phyloP scores from a whole-genome alignment of 2,329 filamentous ascomycete genomes.

The Furcasterigmium sp. region DNA sequence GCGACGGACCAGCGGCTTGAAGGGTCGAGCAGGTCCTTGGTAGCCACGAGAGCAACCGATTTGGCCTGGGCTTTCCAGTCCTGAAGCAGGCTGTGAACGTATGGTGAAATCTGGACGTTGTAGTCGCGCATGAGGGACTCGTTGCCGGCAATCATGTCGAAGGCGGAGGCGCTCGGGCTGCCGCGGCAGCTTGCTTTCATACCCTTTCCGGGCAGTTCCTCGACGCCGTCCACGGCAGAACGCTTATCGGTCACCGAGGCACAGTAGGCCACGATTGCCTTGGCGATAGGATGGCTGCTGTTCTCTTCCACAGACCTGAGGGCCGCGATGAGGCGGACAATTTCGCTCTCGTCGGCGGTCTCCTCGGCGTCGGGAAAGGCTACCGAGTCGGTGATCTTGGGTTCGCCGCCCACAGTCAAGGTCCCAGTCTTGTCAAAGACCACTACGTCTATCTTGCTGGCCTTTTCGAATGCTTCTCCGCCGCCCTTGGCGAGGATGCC shows the following conservation, averaged over 20 bases:
- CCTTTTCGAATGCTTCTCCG: slow-evolving; percentile 81
- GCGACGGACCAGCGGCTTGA: slow-evolving; percentile 42
- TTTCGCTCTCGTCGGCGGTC: slow-evolving; percentile 13
- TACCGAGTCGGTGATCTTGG: slow-evolving; percentile 56
- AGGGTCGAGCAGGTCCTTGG: slow-evolving; percentile 19
- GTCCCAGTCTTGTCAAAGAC: slow-evolving; percentile 91
- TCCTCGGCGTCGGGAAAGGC: slow-evolving; percentile 28
- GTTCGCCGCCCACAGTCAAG: slow-evolving; percentile 67
- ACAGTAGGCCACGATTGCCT: slow-evolving; percentile 63
- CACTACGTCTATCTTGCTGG: slow-evolving; percentile 69
- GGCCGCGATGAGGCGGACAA: slow-evolving; percentile 38
- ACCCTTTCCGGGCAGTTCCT: slow-evolving; percentile 69
- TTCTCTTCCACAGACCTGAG: slow-evolving; percentile 61
- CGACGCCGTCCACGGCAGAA: slow-evolving; percentile 35
- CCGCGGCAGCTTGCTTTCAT: slow-evolving; percentile 51
- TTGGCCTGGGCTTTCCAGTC: slow-evolving; percentile 60
- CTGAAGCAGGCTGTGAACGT: slow-evolving; percentile 32
- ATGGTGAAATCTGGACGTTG: slow-evolving; percentile 30
- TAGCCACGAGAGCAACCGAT: slow-evolving; percentile 56
- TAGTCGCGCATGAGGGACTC: slow-evolving; percentile 60
- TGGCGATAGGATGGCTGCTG: slow-evolving; percentile 71
- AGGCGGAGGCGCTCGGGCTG: slow-evolving; percentile 20
- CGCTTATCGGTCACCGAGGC: slow-evolving; percentile 23
- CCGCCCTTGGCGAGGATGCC: slow-evolving; percentile 81
- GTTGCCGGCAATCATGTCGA: slow-evolving; percentile 64